Evolutionary conservation across 495 filamentous ascomycete genomes (phyloP).

Genomic region (Neurospora africana): DNA sequence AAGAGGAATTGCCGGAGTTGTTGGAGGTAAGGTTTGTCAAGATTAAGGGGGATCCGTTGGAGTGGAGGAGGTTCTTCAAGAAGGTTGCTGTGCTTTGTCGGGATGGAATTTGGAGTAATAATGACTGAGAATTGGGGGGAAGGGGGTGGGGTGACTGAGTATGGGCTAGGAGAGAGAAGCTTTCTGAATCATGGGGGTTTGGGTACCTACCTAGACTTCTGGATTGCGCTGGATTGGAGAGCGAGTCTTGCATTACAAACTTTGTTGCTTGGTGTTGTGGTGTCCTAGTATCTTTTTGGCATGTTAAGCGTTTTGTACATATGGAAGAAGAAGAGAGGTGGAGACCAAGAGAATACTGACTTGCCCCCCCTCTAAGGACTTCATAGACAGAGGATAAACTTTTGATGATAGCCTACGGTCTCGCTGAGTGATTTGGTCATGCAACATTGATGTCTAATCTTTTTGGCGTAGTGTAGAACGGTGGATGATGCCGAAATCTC

Average conservation of each 20-base stretch:
- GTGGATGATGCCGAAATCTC: background rate
- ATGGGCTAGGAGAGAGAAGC: background rate
- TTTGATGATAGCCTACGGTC: background rate
- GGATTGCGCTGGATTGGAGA: background rate
- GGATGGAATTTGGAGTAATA: constrained; percentile 58
- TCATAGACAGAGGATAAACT: background rate
- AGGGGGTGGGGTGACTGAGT: background rate
- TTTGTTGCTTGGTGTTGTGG: background rate
- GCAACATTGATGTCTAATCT: background rate
- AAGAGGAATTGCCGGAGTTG: constrained; percentile 58
- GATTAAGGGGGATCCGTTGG: constrained; percentile 87
- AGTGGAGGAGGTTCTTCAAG: constrained; percentile 98
- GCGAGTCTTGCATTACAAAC: background rate
- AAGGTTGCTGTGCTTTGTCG: constrained; percentile 73
- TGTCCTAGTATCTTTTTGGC: background rate
- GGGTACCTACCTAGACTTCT: background rate
- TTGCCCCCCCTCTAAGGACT: background rate
- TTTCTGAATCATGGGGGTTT: background rate
- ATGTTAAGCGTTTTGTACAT: background rate
- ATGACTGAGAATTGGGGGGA: constrained; percentile 1
- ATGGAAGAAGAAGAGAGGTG: background rate
- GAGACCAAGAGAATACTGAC: background rate
- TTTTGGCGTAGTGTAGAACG: background rate
- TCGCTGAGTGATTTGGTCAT: background rate
- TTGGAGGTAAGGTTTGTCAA: constrained; percentile 90